Conservation (phyloP, 139 green algal species). For the Choricystis sp. region DNA sequence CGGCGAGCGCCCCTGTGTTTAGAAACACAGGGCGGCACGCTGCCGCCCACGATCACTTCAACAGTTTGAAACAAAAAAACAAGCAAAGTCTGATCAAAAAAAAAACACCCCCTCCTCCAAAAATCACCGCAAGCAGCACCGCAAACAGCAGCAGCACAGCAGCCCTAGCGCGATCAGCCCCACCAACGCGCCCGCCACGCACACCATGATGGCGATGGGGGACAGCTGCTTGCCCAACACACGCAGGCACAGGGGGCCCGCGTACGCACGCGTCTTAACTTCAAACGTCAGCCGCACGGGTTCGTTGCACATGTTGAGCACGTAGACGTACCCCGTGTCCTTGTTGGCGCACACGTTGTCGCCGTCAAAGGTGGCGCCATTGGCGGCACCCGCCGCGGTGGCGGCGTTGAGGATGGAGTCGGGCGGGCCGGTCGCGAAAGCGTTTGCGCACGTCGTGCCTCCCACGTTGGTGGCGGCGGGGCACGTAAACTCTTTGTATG, state of each 20-base stretch:
- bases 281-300: neutral
- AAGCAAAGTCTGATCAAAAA: neutral
- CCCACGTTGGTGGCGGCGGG: neutral
- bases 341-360: neutral
- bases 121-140: conserved; percentile 8
- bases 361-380: neutral
- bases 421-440: neutral
- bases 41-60: too few relatives aligned
- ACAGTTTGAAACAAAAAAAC: conserved; percentile 1
- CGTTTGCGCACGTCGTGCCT: neutral
- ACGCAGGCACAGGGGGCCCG: neutral
- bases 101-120: conserved; percentile 17
- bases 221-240: neutral
- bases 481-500: neutral
- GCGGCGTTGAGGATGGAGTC: neutral
- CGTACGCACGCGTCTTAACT: neutral
- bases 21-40: too few relatives aligned
- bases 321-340: neutral
- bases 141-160: neutral
- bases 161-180: neutral
- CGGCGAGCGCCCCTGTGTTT: too few relatives aligned
- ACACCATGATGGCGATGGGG: neutral
- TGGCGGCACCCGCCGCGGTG: too few relatives aligned
- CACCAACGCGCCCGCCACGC: neutral
- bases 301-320: neutral